Percentiles rank a stretch among this genome's conserved stretches.
Conservation (phyloP, 495 filamentous ascomycete species). For the Chaetomium fimeti region DNA sequence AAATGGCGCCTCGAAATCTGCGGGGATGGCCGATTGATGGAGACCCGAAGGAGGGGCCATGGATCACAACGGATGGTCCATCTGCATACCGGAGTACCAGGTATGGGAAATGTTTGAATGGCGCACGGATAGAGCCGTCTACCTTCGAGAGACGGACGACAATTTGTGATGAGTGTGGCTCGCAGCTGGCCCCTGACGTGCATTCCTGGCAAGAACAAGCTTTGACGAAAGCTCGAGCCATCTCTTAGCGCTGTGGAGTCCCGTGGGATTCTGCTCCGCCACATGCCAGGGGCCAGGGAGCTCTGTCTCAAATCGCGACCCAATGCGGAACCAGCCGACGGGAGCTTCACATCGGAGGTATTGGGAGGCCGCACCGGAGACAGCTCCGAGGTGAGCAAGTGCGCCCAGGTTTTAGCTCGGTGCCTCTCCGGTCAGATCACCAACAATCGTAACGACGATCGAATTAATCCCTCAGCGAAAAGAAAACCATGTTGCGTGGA, state of each 20-base stretch:
- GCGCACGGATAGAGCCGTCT: slow-evolving; percentile 2
- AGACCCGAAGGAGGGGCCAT: slow-evolving; percentile 43
- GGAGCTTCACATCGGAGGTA: too few species aligned
- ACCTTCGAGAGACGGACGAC: not conserved
- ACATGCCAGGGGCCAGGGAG: not conserved
- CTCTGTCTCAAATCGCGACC: too few species aligned
- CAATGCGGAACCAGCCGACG: too few species aligned
- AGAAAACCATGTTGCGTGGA: too few species aligned
- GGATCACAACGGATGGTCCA: slow-evolving; percentile 24
- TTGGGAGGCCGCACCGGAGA: too few species aligned
- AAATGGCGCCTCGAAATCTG: slow-evolving; percentile 33
- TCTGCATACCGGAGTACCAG: slow-evolving; percentile 16
- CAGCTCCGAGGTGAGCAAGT: too few species aligned
- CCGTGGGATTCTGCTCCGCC: not conserved
- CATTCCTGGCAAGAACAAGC: slow-evolving; percentile 3
- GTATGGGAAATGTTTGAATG: not conserved
- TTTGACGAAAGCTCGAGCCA: slow-evolving; percentile 4
- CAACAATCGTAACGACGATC: too few species aligned
- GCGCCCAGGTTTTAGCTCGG: too few species aligned
- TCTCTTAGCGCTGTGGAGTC: not conserved
- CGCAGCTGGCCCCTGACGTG: not conserved
- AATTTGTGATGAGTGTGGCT: not conserved
- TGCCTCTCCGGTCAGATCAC: too few species aligned
- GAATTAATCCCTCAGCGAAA: too few species aligned
- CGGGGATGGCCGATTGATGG: slow-evolving; percentile 33